These are phyloP conservation scores for Xylaria sp. DNA, from an alignment of 2,329 filamentous ascomycete species.

Conservation along the genomic window DNA sequence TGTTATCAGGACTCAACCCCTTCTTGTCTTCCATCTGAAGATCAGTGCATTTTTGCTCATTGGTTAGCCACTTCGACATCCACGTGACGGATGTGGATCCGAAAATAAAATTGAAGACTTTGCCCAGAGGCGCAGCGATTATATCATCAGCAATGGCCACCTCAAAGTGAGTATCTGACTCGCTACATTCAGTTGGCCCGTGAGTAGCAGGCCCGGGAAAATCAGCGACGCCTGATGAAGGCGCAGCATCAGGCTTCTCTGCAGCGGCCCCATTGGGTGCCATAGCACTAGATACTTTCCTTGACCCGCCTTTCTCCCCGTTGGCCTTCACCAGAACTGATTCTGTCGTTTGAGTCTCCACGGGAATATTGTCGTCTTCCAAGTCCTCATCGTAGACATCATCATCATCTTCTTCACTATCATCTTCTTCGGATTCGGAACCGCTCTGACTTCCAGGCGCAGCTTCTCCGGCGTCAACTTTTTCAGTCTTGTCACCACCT, in stretches of 20 bases:
- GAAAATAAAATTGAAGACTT: conserved; percentile 90
- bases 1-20: conserved; percentile 79
- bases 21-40: conserved; percentile 87
- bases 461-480: conserved; percentile 68
- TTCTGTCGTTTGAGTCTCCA: conserved; percentile 55
- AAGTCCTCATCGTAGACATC: conserved; percentile 85
- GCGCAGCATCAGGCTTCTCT: conserved; percentile 65
- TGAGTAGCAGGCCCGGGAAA: conserved; percentile 89
- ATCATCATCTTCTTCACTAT: conserved; percentile 77
- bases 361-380: conserved; percentile 71
- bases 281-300: conserved; percentile 76
- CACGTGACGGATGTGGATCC: conserved; percentile 82
- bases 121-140: conserved; percentile 87
- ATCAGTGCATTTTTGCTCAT: conserved; percentile 91
- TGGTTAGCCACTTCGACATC: conserved; percentile 86
- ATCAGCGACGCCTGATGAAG: conserved; percentile 63
- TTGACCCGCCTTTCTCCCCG: conserved; percentile 70
- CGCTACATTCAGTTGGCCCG: conserved; percentile 85
- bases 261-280: conserved; percentile 56
- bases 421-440: conserved; percentile 67
- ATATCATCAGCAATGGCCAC: conserved; percentile 86
- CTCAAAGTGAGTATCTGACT: conserved; percentile 82
- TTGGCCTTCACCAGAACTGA: conserved; percentile 61
- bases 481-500: conserved; percentile 91
- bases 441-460: conserved; percentile 62